Conservation (phyloP, 768 basidiomycete genomes). For the Lyophyllum semitale region DNA sequence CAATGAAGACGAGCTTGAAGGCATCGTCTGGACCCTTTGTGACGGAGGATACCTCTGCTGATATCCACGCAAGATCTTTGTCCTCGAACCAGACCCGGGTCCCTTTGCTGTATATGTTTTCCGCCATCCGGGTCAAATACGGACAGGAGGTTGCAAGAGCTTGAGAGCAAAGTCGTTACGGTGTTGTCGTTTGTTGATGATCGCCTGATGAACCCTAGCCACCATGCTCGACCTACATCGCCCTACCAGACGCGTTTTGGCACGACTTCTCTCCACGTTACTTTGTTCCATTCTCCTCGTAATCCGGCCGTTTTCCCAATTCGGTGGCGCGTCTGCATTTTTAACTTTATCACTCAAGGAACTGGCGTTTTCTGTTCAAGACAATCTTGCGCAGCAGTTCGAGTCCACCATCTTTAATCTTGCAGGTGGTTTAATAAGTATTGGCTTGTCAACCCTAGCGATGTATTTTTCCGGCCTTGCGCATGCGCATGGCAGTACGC, state of each 20-base stretch:
- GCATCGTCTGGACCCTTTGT: slow-evolving; percentile 67
- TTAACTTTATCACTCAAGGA: slow-evolving; percentile 43
- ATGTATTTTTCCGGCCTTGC: slow-evolving; percentile 21
- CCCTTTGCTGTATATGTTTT: slow-evolving; percentile 90
- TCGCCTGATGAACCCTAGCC: background rate
- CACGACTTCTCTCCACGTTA: slow-evolving; percentile 44
- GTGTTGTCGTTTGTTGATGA: slow-evolving; percentile 14
- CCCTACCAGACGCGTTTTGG: slow-evolving; percentile 31
- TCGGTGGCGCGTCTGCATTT: slow-evolving; percentile 41
- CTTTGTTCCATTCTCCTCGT: slow-evolving; percentile 41
- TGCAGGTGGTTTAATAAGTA: slow-evolving; percentile 39
- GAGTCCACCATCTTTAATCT: slow-evolving; percentile 46
- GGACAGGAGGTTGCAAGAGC: slow-evolving; percentile 8
- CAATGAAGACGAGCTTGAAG: slow-evolving; percentile 83
- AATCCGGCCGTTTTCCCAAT: slow-evolving; percentile 37
- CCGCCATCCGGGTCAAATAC: slow-evolving; percentile 59
- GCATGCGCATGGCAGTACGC: slow-evolving; percentile 17
- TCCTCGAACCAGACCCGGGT: slow-evolving; percentile 93
- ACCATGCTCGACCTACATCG: background rate
- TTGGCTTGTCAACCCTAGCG: slow-evolving; percentile 29
- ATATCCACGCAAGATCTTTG: slow-evolving; percentile 93
- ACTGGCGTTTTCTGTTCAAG: slow-evolving; percentile 47
- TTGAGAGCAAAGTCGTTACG: slow-evolving; percentile 13
- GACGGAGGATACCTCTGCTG: slow-evolving; percentile 76
- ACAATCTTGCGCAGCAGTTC: slow-evolving; percentile 48